phyloP scores from a whole-genome alignment of 2,329 filamentous ascomycete genomes.

The Pseudogymnoascus sp. region DNA sequence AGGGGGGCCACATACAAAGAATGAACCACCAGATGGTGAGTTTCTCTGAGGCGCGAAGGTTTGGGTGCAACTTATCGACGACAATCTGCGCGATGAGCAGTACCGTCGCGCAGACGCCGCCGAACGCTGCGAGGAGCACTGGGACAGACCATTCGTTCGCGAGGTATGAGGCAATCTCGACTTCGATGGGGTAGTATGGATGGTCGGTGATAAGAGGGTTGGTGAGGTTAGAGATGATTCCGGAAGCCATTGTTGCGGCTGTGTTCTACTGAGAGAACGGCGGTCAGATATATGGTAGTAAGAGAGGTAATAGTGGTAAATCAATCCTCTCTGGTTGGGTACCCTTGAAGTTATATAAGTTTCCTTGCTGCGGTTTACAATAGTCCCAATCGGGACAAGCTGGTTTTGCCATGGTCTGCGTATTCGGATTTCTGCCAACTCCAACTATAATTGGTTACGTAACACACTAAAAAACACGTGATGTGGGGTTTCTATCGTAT shows the following conservation, averaged over 20 bases:
- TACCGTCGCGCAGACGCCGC: constrained; percentile 44
- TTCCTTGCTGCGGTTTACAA: constrained; percentile 3
- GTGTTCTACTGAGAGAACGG: constrained; percentile 5
- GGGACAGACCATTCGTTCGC: constrained; percentile 55
- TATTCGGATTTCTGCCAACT: not conserved
- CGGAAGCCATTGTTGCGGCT: not conserved
- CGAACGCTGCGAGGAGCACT: constrained; percentile 52
- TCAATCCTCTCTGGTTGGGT: not conserved
- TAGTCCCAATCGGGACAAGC: constrained; percentile 3
- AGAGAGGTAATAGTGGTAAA: not conserved
- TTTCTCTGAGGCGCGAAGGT: constrained; percentile 45
- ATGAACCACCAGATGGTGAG: constrained; percentile 65
- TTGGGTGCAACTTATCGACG: constrained; percentile 43
- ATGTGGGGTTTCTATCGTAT: not conserved
- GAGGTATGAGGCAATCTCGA: constrained; percentile 52
- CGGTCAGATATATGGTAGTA: not conserved
- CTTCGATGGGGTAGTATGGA: constrained; percentile 63
- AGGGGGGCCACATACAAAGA: constrained; percentile 48
- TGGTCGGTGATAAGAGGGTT: constrained; percentile 33
- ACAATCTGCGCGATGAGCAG: constrained; percentile 47
- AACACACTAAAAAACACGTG: not conserved
- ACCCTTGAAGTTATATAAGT: constrained; percentile 1
- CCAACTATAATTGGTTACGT: not conserved
- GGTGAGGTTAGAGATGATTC: constrained; percentile 17
- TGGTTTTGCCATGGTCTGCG: not conserved